phyloP scores from a whole-genome alignment of 106 monocot genomes.

The Apostasia ramifera region DNA sequence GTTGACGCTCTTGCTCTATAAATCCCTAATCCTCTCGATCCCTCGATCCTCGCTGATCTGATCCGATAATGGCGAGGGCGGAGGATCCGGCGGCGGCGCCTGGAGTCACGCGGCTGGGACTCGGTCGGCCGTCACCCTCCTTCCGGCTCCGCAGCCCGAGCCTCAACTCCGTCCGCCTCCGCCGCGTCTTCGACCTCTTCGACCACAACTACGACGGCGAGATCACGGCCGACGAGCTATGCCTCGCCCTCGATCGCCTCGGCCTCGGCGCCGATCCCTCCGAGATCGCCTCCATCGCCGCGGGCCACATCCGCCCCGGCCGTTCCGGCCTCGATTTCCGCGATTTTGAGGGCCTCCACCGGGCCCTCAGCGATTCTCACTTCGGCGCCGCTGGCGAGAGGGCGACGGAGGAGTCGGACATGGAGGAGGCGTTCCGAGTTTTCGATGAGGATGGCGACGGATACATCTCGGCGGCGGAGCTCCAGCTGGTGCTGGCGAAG shows the following conservation, averaged over 20 bases:
- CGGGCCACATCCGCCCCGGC: conserved; percentile 30
- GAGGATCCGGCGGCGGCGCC: neutral
- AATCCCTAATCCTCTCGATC: neutral
- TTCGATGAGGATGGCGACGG: conserved; percentile 58
- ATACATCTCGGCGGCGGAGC: conserved; percentile 45
- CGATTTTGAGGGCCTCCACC: conserved; percentile 55
- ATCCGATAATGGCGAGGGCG: neutral
- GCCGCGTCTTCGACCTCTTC: conserved; percentile 70
- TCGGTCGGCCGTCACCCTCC: conserved; percentile 25
- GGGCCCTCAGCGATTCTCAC: conserved; percentile 41
- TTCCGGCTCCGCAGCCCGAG: conserved; percentile 55
- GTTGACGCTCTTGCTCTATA: neutral
- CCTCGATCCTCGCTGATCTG: neutral
- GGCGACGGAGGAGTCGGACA: conserved; percentile 17
- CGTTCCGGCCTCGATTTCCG: conserved; percentile 53
- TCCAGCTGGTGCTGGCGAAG: conserved; percentile 43
- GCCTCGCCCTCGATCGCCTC: conserved; percentile 35
- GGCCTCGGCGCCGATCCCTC: conserved; percentile 33
- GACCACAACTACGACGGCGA: conserved; percentile 57
- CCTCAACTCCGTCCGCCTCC: conserved; percentile 59
- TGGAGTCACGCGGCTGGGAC: neutral
- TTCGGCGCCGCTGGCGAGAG: conserved; percentile 9
- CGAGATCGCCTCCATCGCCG: conserved; percentile 30
- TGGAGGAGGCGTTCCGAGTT: conserved; percentile 49
- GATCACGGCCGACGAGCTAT: conserved; percentile 45